Evolutionary conservation across 495 filamentous ascomycete species (phyloP).

Genomic region (Sabuloglossum arenarium): DNA sequence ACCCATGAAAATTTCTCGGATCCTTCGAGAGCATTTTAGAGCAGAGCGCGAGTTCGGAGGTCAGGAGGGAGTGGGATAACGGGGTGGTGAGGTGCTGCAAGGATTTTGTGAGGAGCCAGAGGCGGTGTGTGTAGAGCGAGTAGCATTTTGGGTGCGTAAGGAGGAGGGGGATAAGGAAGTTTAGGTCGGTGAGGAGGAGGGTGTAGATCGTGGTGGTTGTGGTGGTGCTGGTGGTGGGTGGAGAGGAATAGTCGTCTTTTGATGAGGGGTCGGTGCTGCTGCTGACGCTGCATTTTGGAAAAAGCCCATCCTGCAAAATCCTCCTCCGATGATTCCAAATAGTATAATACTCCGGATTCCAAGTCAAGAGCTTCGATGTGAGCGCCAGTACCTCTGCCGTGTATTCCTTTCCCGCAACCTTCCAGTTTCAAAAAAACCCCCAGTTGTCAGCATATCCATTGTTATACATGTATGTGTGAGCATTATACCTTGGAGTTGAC

Average conservation of each 20-base stretch:
- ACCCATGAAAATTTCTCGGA: slow-evolving; percentile 88
- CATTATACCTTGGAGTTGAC: slow-evolving; percentile 41
- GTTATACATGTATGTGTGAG: too few species aligned
- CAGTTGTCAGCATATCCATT: too few species aligned
- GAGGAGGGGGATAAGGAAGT: slow-evolving; percentile 66
- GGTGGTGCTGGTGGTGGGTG: not conserved
- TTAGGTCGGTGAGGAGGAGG: slow-evolving; percentile 39
- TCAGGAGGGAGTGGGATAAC: slow-evolving; percentile 48
- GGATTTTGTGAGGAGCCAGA: slow-evolving; percentile 61
- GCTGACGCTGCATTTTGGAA: slow-evolving; percentile 9
- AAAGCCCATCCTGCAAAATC: slow-evolving; percentile 29
- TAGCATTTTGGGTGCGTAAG: slow-evolving; percentile 88
- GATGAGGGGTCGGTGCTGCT: not conserved
- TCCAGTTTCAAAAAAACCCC: not conserved
- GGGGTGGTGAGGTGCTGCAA: slow-evolving; percentile 33
- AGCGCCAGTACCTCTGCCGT: slow-evolving; percentile 44
- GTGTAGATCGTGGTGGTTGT: not conserved
- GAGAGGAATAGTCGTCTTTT: not conserved
- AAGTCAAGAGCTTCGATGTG: slow-evolving; percentile 57
- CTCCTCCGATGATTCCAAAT: slow-evolving; percentile 89
- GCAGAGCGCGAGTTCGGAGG: slow-evolving; percentile 58
- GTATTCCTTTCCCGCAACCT: slow-evolving; percentile 38
- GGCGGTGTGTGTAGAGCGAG: slow-evolving; percentile 97
- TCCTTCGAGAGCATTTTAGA: slow-evolving; percentile 74
- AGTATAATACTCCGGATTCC: slow-evolving; percentile 96